A percentile compares a stretch with the other conserved stretches of the same genome.
phyloP scores from a whole-genome alignment of 805 yeast genomes.

The Pichia occidentalis region DNA sequence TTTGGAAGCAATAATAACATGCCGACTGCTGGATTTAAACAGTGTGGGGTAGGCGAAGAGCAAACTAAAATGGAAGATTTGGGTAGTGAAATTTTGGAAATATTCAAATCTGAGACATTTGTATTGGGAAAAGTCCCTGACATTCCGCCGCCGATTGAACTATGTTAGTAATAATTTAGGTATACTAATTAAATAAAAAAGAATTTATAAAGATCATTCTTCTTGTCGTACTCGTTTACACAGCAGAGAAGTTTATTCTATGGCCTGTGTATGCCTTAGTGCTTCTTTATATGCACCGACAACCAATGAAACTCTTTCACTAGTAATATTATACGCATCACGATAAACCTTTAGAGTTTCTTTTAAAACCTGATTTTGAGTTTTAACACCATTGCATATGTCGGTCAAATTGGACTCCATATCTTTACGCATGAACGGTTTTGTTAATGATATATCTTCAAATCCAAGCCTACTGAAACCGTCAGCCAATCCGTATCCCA shows the following conservation, averaged over 20 bases:
- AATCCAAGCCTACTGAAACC: slow-evolving; percentile 79
- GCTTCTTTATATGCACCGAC: slow-evolving; percentile 7
- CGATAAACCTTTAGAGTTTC: slow-evolving; percentile 52
- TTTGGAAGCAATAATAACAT: neutral
- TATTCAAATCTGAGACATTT: slow-evolving; percentile 44
- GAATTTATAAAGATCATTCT: too few species aligned
- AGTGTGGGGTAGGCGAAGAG: slow-evolving; percentile 21
- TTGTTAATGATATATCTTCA: slow-evolving; percentile 66
- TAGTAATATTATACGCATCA: slow-evolving; percentile 44
- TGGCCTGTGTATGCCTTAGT: neutral
- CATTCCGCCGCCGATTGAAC: slow-evolving; percentile 56
- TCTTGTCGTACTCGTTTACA: too few species aligned
- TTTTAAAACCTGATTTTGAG: slow-evolving; percentile 46
- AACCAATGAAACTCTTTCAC: slow-evolving; percentile 1
- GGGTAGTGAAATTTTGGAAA: slow-evolving; percentile 36
- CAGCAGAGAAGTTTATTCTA: too few species aligned
- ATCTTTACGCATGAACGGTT: slow-evolving; percentile 78
- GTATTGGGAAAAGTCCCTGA: slow-evolving; percentile 65
- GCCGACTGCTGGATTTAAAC: slow-evolving; percentile 13
- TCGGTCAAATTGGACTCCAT: slow-evolving; percentile 61
- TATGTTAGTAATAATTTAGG: slow-evolving; percentile 28
- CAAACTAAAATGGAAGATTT: slow-evolving; percentile 32
- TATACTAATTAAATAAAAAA: too few species aligned
- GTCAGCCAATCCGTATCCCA: slow-evolving; percentile 83
- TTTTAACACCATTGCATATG: slow-evolving; percentile 59